These are phyloP conservation scores for Beauveria bassiana DNA, from an alignment of 2,329 filamentous ascomycete species.

Conservation along the genomic window DNA sequence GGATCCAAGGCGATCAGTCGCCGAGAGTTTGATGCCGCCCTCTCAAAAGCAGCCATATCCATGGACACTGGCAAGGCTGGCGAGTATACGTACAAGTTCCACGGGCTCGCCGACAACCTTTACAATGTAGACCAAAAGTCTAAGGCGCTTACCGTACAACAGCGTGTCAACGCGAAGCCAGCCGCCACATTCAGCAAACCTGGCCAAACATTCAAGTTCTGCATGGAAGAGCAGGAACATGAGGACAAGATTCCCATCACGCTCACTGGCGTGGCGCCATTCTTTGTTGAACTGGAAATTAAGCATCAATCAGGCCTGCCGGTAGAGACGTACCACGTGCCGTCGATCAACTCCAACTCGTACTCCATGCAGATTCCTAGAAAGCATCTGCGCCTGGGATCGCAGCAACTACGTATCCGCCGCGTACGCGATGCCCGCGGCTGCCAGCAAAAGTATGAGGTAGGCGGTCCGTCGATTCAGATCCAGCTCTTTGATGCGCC, in stretches of 20 bases:
- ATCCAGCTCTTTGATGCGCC: constrained; percentile 91
- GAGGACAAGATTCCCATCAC: constrained; percentile 85
- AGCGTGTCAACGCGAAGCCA: constrained; percentile 78
- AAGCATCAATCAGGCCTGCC: constrained; percentile 78
- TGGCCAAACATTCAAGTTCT: constrained; percentile 92
- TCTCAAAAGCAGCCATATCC: constrained; percentile 67
- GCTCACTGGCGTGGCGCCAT: constrained; percentile 76
- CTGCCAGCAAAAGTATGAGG: constrained; percentile 71
- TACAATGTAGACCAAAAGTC: constrained; percentile 70
- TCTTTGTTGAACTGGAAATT: constrained; percentile 85
- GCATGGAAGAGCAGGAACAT: constrained; percentile 70
- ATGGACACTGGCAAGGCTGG: constrained; percentile 84
- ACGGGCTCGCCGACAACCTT: constrained; percentile 72
- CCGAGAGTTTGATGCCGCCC: constrained; percentile 68
- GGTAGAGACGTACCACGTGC: constrained; percentile 73
- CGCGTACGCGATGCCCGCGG: constrained; percentile 82
- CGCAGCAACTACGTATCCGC: constrained; percentile 80
- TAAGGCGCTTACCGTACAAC: constrained; percentile 62
- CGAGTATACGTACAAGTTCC: constrained; percentile 78
- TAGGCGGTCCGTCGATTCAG: constrained; percentile 68
- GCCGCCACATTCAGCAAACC: constrained; percentile 75
- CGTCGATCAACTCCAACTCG: constrained; percentile 65
- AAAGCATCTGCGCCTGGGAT: constrained; percentile 76
- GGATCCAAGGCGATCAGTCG: constrained; percentile 58
- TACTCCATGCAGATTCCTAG: constrained; percentile 82